Evolutionary conservation across 495 filamentous ascomycete genomes (phyloP), one percentile per base, ranked within the genome.

Genomic region (Immersiella caudata): DNA sequence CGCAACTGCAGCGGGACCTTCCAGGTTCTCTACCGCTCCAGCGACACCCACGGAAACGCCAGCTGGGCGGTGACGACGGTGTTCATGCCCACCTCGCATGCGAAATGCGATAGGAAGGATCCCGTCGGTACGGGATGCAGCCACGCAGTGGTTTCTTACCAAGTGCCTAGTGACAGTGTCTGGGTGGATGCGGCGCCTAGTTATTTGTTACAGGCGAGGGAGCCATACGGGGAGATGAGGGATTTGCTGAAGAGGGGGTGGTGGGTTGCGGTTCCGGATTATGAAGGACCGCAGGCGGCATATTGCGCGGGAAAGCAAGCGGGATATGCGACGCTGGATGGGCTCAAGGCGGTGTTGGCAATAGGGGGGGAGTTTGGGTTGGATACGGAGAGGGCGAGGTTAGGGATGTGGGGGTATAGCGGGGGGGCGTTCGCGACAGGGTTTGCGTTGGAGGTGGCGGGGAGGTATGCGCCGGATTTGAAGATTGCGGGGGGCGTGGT

Each of bases 341-440:
- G 74, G 24, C 64, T 83, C 20, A 79, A 81, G 24, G 83, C 83
- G 0, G 77, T 79, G 7, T 54, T 83, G 2, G 71, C 73, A 11
- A 70, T 75, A 0, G 64, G 58, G 2, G 51, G 63, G 4, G 6
- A 29, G 16, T 62, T 68, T 36, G 66, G 67, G 22, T 24, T 72
- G 50, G 56, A 27, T 2, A 29, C 25, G 9, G 54, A 66, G 3
- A 36, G 73, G 27, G 67, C 77, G 7, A 69, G 70, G 11, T 60
- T 73, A 55, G 80, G 76, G 1, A 67, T 86, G 69, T 86, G 81
- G 82, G 86, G 86, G 5, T 89, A 87, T 67, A 85, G 83, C 6
- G 86, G 86, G n/a, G 86, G 86, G 35, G 76, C 80, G 1, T 76
- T 87, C 56, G 85, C 85, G 0, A 83, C 79, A 1, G 83, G 79